These are phyloP conservation scores for Starmera stellimalicola DNA, from an alignment of 1,139 yeast species.

Conservation along the genomic window DNA sequence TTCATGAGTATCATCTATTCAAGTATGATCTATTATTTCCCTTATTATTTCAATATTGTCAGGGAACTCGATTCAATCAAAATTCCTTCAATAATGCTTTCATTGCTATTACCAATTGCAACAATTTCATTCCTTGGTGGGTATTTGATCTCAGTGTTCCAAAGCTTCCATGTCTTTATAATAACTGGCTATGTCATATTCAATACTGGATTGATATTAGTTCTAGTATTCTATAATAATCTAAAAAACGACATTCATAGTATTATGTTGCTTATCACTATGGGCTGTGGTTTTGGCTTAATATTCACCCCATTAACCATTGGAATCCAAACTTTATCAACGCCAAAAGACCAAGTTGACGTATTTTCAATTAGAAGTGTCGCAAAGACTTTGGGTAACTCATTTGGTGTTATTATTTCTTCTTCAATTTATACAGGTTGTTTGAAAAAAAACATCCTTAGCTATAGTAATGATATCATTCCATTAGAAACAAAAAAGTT, in stretches of 20 bases:
- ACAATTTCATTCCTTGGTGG: conserved; percentile 33
- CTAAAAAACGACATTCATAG: conserved; percentile 24
- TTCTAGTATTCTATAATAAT: conserved; percentile 30
- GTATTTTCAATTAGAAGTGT: conserved; percentile 43
- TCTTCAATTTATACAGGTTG: conserved; percentile 34
- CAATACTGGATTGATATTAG: conserved; percentile 23
- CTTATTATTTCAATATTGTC: conserved; percentile 40
- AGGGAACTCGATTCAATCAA: conserved; percentile 28
- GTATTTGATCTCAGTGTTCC: conserved; percentile 29
- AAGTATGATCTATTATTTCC: conserved; percentile 35
- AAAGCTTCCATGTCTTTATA: conserved; percentile 32
- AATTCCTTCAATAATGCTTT: conserved; percentile 30
- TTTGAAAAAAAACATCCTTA: conserved; percentile 9
- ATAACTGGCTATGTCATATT: conserved; percentile 33
- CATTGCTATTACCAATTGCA: conserved; percentile 34
- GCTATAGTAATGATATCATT: not conserved
- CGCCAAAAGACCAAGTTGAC: conserved; percentile 38
- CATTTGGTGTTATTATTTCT: conserved; percentile 37
- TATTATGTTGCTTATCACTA: conserved; percentile 25
- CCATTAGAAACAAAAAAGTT: not conserved
- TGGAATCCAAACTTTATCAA: conserved; percentile 41
- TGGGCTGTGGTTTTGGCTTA: conserved; percentile 41
- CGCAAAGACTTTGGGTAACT: conserved; percentile 41
- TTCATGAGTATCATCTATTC: conserved; percentile 39
- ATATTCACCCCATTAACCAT: conserved; percentile 45